Conservation (phyloP, 169 alveolate species). For the Plasmodium inui region DNA sequence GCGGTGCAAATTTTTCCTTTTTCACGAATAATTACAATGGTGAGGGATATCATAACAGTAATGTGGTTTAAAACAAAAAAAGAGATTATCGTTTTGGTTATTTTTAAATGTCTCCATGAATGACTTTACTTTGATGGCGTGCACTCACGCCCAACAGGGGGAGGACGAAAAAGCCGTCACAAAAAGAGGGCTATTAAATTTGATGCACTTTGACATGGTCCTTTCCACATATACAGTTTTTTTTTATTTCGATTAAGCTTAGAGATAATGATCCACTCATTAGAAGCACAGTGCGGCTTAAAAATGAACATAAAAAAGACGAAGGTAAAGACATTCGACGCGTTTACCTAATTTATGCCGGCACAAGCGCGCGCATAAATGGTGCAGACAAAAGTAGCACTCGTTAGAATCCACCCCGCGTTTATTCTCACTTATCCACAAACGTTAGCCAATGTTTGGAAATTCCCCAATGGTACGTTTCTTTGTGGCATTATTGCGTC, state of each 20-base stretch:
- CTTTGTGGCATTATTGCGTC: neutral
- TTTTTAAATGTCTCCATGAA: neutral
- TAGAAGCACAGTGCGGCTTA: neutral
- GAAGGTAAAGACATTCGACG: neutral
- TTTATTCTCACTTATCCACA: neutral
- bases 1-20: neutral
- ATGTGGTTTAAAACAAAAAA: neutral
- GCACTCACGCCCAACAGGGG: neutral
- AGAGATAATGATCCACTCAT: neutral
- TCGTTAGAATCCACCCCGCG: neutral
- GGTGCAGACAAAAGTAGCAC: neutral
- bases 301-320: neutral
- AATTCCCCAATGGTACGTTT: neutral
- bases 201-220: neutral
- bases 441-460: neutral
- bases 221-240: neutral
- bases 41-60: neutral
- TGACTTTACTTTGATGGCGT: neutral
- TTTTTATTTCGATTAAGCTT: conserved; percentile 1
- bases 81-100: neutral
- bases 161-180: neutral
- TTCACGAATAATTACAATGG: neutral
- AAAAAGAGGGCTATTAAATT: neutral
- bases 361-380: neutral
- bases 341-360: neutral